phyloP scores from a whole-genome alignment of 345 rosid genomes.

The Gossypium australe region DNA sequence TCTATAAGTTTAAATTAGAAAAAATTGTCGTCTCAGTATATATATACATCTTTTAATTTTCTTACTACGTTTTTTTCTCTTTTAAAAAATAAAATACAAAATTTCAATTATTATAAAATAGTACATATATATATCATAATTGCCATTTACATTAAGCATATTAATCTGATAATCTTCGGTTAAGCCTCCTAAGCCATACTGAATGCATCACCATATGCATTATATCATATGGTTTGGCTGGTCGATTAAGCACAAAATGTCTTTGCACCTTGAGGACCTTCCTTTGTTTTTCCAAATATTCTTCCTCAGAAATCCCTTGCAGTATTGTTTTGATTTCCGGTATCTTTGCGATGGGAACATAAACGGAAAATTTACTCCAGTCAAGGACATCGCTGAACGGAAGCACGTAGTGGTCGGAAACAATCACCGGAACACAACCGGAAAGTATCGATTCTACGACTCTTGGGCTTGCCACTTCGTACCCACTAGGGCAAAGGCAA shows the following conservation, averaged over 20 bases:
- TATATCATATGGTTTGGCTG: constrained; percentile 35
- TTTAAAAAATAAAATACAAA: too few species aligned
- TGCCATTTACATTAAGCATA: too few species aligned
- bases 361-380: constrained; percentile 38
- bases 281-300: constrained; percentile 30
- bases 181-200: constrained; percentile 46
- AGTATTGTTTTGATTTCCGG: constrained; percentile 33
- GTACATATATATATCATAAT: too few species aligned
- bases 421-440: constrained; percentile 43
- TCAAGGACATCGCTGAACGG: constrained; percentile 44
- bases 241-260: constrained; percentile 41
- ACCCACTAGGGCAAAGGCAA: constrained; percentile 49
- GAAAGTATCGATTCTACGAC: constrained; percentile 31
- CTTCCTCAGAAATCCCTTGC: constrained; percentile 16
- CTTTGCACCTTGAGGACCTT: constrained; percentile 30
- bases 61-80: too few species aligned
- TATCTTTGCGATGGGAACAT: constrained; percentile 27
- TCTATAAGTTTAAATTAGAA: too few species aligned
- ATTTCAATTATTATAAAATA: too few species aligned
- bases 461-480: constrained; percentile 48
- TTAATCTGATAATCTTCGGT: constrained; percentile 20
- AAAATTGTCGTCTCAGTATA: too few species aligned
- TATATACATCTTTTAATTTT: too few species aligned
- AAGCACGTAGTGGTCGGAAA: constrained; percentile 32
- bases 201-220: constrained; percentile 49